phyloP scores from a whole-genome alignment of 352 stramenopile genomes.

The Aphanomyces stellatus region DNA sequence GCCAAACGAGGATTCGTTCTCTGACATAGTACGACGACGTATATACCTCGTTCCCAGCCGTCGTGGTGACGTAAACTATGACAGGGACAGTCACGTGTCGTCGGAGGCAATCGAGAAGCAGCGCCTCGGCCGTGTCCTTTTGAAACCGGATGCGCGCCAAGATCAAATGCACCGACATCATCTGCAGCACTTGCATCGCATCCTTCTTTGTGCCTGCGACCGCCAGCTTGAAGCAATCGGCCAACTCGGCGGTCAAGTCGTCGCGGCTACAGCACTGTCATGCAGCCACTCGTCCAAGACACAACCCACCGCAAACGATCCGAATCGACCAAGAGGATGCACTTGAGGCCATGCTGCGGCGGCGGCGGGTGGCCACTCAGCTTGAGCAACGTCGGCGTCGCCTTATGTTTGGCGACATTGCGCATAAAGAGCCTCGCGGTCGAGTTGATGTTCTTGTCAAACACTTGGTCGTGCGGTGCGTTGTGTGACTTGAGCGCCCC shows the following conservation, averaged over 20 bases:
- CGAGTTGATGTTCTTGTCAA: slow-evolving; percentile 14
- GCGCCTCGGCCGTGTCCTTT: background rate
- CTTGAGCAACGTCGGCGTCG: background rate
- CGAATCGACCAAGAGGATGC: slow-evolving; percentile 12
- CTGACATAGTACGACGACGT: no score
- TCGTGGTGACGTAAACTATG: background rate
- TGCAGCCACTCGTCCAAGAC: no score
- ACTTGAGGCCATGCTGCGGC: background rate
- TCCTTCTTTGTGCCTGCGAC: slow-evolving; percentile 3
- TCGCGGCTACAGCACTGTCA: slow-evolving; percentile 7
- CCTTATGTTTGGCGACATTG: slow-evolving; percentile 6
- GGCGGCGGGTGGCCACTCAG: background rate
- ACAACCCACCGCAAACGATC: slow-evolving; percentile 8
- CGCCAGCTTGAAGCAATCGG: slow-evolving; percentile 1
- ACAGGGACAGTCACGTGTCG: background rate
- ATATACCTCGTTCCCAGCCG: background rate
- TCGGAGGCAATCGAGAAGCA: background rate
- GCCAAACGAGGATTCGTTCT: no score
- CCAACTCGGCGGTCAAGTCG: background rate
- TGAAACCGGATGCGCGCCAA: background rate
- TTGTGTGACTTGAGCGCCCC: slow-evolving; percentile 8
- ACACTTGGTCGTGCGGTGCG: slow-evolving; percentile 12
- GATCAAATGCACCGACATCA: slow-evolving; percentile 8
- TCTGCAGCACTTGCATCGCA: slow-evolving; percentile 8
- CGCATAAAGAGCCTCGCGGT: slow-evolving; percentile 11